Percentiles rank a stretch among this genome's conserved stretches.
Evolutionary conservation across 768 basidiomycete genomes (phyloP).

Genomic region (Solioccasus polychromus): DNA sequence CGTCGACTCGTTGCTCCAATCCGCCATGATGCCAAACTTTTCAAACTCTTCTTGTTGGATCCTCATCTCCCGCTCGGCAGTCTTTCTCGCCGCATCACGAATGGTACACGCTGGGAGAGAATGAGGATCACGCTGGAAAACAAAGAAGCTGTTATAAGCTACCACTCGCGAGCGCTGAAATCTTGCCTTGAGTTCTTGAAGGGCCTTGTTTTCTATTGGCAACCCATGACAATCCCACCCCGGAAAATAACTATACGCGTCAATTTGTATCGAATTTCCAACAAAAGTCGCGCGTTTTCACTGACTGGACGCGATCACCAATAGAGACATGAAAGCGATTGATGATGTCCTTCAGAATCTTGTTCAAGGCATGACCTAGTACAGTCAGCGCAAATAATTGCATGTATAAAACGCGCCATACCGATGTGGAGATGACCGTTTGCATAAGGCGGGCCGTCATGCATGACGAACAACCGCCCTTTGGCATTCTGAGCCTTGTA

Average conservation of each 20-base stretch:
- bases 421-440: slow-evolving; percentile 97
- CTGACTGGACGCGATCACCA: slow-evolving; percentile 81
- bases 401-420: slow-evolving; percentile 31
- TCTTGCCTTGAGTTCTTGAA: slow-evolving; percentile 69
- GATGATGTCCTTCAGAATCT: slow-evolving; percentile 94
- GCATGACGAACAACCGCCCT: slow-evolving; percentile 76
- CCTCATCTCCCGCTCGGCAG: slow-evolving; percentile 70
- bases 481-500: slow-evolving; percentile 61
- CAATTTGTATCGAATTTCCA: neutral
- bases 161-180: neutral
- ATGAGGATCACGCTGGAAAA: slow-evolving; percentile 50
- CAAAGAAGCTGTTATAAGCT: neutral
- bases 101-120: slow-evolving; percentile 58
- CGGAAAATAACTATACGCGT: slow-evolving; percentile 72
- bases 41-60: slow-evolving; percentile 79
- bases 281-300: slow-evolving; percentile 2
- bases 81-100: slow-evolving; percentile 65
- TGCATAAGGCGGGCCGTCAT: slow-evolving; percentile 97
- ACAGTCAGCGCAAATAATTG: neutral
- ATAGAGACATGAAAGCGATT: slow-evolving; percentile 81
- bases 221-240: slow-evolving; percentile 99
- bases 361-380: slow-evolving; percentile 92
- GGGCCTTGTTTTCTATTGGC: slow-evolving; percentile 93
- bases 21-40: slow-evolving; percentile 86
- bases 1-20: slow-evolving; percentile 69